Evolutionary conservation across 768 basidiomycete species (phyloP).

Genomic region (Pleurotus platypus): DNA sequence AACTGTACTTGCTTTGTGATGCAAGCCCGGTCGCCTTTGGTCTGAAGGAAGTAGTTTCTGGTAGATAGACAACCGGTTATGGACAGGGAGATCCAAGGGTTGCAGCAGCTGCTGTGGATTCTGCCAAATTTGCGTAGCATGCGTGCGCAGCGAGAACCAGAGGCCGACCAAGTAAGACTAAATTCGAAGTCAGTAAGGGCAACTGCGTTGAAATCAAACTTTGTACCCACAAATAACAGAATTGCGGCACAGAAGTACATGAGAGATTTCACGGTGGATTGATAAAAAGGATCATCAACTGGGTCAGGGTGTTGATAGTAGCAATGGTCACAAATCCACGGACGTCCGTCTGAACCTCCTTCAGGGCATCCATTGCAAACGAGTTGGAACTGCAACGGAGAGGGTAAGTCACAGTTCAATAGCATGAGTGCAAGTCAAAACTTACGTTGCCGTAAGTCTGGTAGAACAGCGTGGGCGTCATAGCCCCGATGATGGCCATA

Average conservation of each 20-base stretch:
- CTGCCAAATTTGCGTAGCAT: conserved; percentile 99
- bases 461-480: conserved; percentile 96
- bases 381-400: conserved; percentile 70
- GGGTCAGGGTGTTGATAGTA: conserved; percentile 95
- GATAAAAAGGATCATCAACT: conserved; percentile 92
- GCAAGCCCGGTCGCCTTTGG: conserved; percentile 26
- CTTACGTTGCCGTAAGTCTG: conserved; percentile 96
- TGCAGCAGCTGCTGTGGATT: conserved; percentile 87
- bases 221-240: conserved; percentile 73
- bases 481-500: conserved; percentile 97
- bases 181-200: conserved; percentile 6
- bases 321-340: conserved; percentile 90
- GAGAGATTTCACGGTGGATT: conserved; percentile 88
- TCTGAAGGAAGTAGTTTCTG: conserved; percentile 46
- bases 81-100: conserved; percentile 53
- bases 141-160: conserved; percentile 98
- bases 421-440: conserved; percentile 14
- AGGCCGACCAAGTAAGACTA: conserved; percentile 96
- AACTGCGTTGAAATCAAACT: not conserved
- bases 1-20: conserved; percentile 44
- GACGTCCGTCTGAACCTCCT: conserved; percentile 32
- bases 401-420: conserved; percentile 2
- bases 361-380: conserved; percentile 78
- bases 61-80: conserved; percentile 61
- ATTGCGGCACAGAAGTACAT: conserved; percentile 96